These are phyloP conservation scores for Lentinula guzmanii DNA, from an alignment of 768 basidiomycete genomes.

Conservation along the genomic window DNA sequence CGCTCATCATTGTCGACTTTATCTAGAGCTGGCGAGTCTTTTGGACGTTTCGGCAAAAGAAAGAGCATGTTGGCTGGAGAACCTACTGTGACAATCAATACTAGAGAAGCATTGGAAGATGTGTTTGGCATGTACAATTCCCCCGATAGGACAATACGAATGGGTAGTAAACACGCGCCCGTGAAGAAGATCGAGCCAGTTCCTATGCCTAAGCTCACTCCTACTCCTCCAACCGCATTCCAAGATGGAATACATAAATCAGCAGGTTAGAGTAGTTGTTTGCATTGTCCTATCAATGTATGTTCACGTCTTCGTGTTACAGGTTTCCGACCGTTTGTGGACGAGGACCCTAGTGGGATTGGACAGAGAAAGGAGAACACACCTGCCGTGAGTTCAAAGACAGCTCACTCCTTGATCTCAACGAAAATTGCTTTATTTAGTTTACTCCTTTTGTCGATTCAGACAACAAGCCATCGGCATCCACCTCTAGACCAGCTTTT, in stretches of 20 bases:
- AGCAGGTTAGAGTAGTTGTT: conserved; percentile 18
- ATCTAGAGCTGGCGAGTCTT: conserved; percentile 50
- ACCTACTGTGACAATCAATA: conserved; percentile 93
- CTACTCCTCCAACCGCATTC: conserved; percentile 24
- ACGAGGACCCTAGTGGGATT: conserved; percentile 42
- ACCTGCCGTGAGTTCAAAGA: conserved; percentile 30
- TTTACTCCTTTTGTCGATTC: conserved; percentile 63
- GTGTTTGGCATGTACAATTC: conserved; percentile 97
- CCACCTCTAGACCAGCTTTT: conserved; percentile 36
- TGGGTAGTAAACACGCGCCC: conserved; percentile 71
- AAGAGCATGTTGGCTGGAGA: conserved; percentile 48
- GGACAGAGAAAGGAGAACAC: conserved; percentile 35
- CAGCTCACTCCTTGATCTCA: not conserved
- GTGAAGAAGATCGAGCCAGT: conserved; percentile 57
- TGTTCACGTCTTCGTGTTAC: conserved; percentile 10
- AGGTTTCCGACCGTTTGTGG: conserved; percentile 68
- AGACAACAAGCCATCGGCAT: conserved; percentile 32
- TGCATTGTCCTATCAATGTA: not conserved
- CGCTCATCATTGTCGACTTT: conserved; percentile 31
- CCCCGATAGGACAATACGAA: conserved; percentile 66
- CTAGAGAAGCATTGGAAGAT: conserved; percentile 89
- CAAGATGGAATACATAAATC: conserved; percentile 20
- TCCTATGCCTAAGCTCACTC: conserved; percentile 32
- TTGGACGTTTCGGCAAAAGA: conserved; percentile 29
- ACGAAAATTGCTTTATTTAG: conserved; percentile 24